A percentile compares a stretch with the other conserved stretches of the same genome.
Conservation (phyloP, 495 filamentous ascomycete genomes). For the Glonium stellatum region DNA sequence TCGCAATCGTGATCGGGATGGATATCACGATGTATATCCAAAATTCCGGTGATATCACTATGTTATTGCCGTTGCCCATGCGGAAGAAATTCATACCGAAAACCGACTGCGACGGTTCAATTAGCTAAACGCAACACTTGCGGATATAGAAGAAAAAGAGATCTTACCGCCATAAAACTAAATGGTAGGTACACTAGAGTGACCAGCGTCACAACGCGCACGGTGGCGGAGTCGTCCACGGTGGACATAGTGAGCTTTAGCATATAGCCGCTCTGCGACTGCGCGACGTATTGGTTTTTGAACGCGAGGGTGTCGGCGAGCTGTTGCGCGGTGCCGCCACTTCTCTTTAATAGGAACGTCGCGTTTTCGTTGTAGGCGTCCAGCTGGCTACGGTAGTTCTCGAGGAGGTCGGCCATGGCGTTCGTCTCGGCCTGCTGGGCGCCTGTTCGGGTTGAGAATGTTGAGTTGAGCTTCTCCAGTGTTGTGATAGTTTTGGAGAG, state of each 20-base stretch:
- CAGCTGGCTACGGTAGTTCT: background rate
- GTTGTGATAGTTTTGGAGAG: background rate
- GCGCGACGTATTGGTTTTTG: conserved; percentile 11
- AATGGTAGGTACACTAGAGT: conserved; percentile 42
- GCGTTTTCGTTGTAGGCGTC: background rate
- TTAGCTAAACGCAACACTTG: background rate
- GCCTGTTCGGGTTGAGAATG: background rate
- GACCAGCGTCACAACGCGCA: conserved; percentile 39
- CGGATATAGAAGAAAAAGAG: background rate
- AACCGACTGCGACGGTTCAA: background rate
- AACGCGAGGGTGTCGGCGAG: background rate
- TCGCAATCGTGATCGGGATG: background rate
- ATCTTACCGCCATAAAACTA: conserved; percentile 42
- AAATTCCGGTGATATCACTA: background rate
- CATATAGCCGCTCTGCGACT: conserved; percentile 38
- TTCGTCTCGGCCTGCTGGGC: background rate
- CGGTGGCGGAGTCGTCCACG: conserved; percentile 36
- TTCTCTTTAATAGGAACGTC: background rate
- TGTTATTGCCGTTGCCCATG: background rate
- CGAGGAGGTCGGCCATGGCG: background rate
- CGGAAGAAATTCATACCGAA: background rate
- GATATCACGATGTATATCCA: background rate
- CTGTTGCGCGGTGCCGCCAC: background rate
- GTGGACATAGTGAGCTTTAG: conserved; percentile 39
- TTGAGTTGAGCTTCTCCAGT: background rate